Evolutionary conservation across 331 rosid genomes (phyloP).

Genomic region (Ulmus americana): DNA sequence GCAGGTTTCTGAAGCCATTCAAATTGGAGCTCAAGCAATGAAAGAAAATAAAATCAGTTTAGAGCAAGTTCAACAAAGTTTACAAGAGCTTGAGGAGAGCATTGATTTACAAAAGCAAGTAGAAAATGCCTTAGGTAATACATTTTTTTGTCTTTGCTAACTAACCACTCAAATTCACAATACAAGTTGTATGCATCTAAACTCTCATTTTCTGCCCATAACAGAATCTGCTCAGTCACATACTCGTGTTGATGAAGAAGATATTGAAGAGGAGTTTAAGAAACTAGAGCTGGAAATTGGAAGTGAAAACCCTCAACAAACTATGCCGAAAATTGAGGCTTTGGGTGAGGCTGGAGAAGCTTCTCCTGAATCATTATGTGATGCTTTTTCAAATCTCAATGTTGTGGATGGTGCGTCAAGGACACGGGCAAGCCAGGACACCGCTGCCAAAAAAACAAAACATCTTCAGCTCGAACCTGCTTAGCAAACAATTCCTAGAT

Average conservation of each 20-base stretch:
- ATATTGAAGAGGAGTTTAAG: slow-evolving; percentile 70
- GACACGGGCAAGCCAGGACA: slow-evolving; percentile 18
- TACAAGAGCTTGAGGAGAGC: slow-evolving; percentile 71
- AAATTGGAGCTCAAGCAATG: slow-evolving; percentile 71
- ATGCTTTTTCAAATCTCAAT: slow-evolving; percentile 57
- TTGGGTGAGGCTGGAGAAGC: slow-evolving; percentile 20
- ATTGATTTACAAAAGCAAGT: slow-evolving; percentile 72
- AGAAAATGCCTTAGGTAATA: slow-evolving; percentile 64
- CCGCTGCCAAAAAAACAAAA: slow-evolving; percentile 18
- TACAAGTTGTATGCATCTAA: slow-evolving; percentile 3
- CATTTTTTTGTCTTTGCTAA: background rate
- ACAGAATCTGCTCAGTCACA: slow-evolving; percentile 48
- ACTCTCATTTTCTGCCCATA: background rate
- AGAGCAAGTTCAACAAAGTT: slow-evolving; percentile 66
- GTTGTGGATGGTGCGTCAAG: slow-evolving; percentile 34
- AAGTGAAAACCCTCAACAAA: slow-evolving; percentile 24
- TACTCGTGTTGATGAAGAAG: slow-evolving; percentile 49
- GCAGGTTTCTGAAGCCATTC: slow-evolving; percentile 90
- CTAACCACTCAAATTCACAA: background rate
- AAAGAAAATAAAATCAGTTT: slow-evolving; percentile 58
- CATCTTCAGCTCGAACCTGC: slow-evolving; percentile 36
- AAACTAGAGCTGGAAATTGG: slow-evolving; percentile 55
- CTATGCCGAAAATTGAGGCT: slow-evolving; percentile 17
- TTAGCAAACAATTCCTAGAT: slow-evolving; percentile 13
- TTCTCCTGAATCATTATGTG: slow-evolving; percentile 36